Evolutionary conservation across 1,284 basidiomycete species (phyloP).

Genomic region (Pisolithus thermaeus): DNA sequence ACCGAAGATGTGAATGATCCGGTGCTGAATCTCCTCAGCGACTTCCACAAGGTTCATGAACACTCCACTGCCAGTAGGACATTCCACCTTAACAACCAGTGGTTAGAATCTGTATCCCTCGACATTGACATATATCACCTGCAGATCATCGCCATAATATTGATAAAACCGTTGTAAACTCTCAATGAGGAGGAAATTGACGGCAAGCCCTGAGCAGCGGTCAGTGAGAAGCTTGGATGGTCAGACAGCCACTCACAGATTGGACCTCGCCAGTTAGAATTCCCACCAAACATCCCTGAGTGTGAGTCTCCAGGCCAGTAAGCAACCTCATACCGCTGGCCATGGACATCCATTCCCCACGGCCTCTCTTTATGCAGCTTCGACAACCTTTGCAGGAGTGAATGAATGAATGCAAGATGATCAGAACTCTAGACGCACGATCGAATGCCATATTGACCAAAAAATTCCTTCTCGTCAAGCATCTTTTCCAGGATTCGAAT

Average conservation of each 20-base stretch:
- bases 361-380: constrained; percentile 89
- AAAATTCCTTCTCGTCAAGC: constrained; percentile 94
- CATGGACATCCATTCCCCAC: constrained; percentile 92
- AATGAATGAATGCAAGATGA: constrained; percentile 1
- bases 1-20: constrained; percentile 95
- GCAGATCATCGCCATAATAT: constrained; percentile 86
- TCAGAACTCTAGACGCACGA: constrained; percentile 47
- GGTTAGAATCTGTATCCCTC: neutral
- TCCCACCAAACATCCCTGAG: constrained; percentile 98
- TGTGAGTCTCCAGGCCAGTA: constrained; percentile 98
- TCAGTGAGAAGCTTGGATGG: neutral
- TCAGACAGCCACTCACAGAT: constrained; percentile 49
- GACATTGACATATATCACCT: constrained; percentile 32
- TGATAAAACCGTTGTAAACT: constrained; percentile 96
- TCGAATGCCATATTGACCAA: constrained; percentile 91
- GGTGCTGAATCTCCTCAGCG: constrained; percentile 96
- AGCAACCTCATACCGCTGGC: constrained; percentile 84
- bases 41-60: constrained; percentile 92
- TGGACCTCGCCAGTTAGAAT: constrained; percentile 93
- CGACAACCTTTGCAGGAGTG: constrained; percentile 53
- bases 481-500: constrained; percentile 90
- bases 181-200: constrained; percentile 92
- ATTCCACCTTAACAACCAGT: constrained; percentile 63
- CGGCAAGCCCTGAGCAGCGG: constrained; percentile 66
- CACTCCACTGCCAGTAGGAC: constrained; percentile 92